A percentile compares a stretch with the other conserved stretches of the same genome.
Conservation (phyloP, 345 rosid species). For the Odontarrhena argentea region DNA sequence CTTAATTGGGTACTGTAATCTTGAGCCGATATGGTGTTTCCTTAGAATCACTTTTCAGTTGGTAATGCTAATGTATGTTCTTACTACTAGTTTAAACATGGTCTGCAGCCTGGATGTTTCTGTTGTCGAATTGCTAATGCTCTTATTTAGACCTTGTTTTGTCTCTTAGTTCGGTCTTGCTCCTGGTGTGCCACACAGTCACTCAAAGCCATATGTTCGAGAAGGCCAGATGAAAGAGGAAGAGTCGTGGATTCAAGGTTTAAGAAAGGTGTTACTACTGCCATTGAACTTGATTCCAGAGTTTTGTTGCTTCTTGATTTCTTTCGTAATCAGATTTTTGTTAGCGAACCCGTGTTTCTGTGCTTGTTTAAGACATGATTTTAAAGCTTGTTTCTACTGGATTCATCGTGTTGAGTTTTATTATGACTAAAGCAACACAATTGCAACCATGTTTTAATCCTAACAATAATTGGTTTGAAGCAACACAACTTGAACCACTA, state of each 20-base stretch:
- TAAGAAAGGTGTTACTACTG: conserved; percentile 37
- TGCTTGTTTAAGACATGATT: conserved; percentile 31
- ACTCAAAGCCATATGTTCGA: conserved; percentile 86
- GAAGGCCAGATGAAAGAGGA: conserved; percentile 86
- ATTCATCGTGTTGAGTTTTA: conserved; percentile 17
- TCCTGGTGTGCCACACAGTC: conserved; percentile 97
- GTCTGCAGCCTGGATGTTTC: too few species aligned
- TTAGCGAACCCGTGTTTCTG: conserved; percentile 33
- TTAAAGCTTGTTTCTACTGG: conserved; percentile 15
- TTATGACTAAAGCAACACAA: not conserved
- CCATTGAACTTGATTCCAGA: conserved; percentile 32
- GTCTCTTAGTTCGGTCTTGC: conserved; percentile 67
- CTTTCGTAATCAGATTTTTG: conserved; percentile 39
- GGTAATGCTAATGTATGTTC: too few species aligned
- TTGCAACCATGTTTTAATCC: not conserved
- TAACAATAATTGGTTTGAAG: too few species aligned
- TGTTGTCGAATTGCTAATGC: too few species aligned
- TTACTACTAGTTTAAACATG: too few species aligned
- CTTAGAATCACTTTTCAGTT: too few species aligned
- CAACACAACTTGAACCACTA: too few species aligned
- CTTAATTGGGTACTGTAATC: too few species aligned
- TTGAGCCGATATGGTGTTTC: too few species aligned
- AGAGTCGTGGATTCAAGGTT: conserved; percentile 78
- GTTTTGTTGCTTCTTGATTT: conserved; percentile 32
- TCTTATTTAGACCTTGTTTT: too few species aligned